phyloP scores from a whole-genome alignment of 2,329 filamentous ascomycete species.

The Venturia asperata region DNA sequence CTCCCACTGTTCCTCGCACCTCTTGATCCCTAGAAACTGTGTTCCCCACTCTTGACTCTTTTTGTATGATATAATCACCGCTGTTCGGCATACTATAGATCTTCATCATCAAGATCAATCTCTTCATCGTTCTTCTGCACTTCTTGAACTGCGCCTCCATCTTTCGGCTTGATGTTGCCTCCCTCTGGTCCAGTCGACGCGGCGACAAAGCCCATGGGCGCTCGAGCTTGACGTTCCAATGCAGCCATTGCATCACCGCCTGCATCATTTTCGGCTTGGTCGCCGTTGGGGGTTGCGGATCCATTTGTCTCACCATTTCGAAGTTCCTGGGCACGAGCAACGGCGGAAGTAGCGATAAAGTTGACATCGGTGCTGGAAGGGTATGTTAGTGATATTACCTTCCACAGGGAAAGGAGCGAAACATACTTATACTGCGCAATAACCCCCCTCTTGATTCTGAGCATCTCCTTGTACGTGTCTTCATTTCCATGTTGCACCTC shows the following conservation, averaged over 20 bases:
- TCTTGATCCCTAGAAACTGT: neutral
- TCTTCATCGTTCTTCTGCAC: constrained; percentile 65
- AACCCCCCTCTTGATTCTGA: constrained; percentile 93
- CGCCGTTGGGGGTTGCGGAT: constrained; percentile 34
- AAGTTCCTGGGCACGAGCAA: constrained; percentile 66
- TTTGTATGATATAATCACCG: neutral
- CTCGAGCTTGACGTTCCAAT: constrained; percentile 79
- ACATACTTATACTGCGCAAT: constrained; percentile 89
- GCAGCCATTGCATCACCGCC: constrained; percentile 75
- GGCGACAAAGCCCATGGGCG: constrained; percentile 84
- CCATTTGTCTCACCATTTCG: constrained; percentile 35
- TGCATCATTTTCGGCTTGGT: constrained; percentile 32
- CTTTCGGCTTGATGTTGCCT: constrained; percentile 39
- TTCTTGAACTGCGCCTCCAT: neutral
- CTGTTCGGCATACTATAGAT: neutral
- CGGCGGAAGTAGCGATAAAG: constrained; percentile 92
- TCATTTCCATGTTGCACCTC: constrained; percentile 98
- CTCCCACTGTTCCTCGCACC: neutral
- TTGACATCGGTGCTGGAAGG: constrained; percentile 74
- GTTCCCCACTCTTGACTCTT: neutral
- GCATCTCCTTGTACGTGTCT: constrained; percentile 99
- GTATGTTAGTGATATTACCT: constrained; percentile 31
- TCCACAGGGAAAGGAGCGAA: constrained; percentile 5
- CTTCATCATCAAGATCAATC: constrained; percentile 56
- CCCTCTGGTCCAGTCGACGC: constrained; percentile 68